phyloP scores from a whole-genome alignment of 768 basidiomycete species.

The Hortiboletus campestris region DNA sequence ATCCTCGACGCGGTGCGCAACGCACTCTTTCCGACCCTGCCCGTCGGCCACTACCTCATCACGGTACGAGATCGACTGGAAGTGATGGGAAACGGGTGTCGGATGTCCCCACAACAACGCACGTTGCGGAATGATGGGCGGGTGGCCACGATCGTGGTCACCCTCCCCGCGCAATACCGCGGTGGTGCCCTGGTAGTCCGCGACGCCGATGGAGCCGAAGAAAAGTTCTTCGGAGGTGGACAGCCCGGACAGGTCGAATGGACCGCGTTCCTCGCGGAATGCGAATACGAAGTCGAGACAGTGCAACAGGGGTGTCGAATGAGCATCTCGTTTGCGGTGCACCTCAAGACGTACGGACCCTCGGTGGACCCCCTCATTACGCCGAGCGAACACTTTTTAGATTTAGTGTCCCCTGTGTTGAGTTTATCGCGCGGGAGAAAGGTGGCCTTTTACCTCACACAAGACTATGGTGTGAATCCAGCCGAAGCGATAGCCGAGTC shows the following conservation, averaged over 20 bases:
- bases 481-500: conserved; percentile 67
- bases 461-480: conserved; percentile 70
- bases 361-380: conserved; percentile 63
- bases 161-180: conserved; percentile 70
- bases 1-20: conserved; percentile 74
- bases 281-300: conserved; percentile 70
- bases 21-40: conserved; percentile 69
- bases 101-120: conserved; percentile 54
- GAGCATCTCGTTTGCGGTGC: conserved; percentile 69
- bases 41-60: conserved; percentile 67
- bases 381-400: conserved; percentile 73
- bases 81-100: conserved; percentile 58
- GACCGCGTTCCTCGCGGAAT: conserved; percentile 73
- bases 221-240: conserved; percentile 61
- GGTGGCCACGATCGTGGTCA: conserved; percentile 69
- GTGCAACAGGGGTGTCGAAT: conserved; percentile 71
- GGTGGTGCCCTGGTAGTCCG: conserved; percentile 66
- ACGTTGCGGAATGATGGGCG: conserved; percentile 60
- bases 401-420: conserved; percentile 66
- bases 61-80: conserved; percentile 69
- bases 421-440: conserved; percentile 69
- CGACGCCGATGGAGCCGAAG: conserved; percentile 52
- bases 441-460: conserved; percentile 68
- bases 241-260: conserved; percentile 72
- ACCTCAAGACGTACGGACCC: conserved; percentile 65